Evolutionary conservation across 2,329 filamentous ascomycete genomes (phyloP).

Genomic region (Diplocarpon rosae): DNA sequence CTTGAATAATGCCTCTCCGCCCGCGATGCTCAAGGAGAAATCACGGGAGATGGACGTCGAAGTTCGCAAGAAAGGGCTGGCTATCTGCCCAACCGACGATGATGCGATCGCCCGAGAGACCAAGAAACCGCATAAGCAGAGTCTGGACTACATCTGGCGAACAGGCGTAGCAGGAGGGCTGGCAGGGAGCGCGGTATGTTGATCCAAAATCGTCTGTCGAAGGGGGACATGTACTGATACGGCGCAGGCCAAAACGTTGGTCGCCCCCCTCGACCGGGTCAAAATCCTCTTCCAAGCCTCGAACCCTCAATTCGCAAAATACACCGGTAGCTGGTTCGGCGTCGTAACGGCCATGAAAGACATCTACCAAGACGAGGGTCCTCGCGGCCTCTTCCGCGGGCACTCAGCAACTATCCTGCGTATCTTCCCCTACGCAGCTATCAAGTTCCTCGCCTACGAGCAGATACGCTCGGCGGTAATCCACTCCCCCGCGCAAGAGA

Average conservation of each 20-base stretch:
- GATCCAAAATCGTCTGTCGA: background rate
- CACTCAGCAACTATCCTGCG: constrained; percentile 89
- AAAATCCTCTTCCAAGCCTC: constrained; percentile 98
- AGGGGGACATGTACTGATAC: constrained; percentile 7
- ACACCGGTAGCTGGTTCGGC: constrained; percentile 79
- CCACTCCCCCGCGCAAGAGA: constrained; percentile 61
- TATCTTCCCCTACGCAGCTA: constrained; percentile 94
- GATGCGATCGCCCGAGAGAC: constrained; percentile 37
- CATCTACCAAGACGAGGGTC: constrained; percentile 68
- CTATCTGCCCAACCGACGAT: constrained; percentile 40
- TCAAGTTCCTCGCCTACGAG: constrained; percentile 97
- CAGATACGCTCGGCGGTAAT: constrained; percentile 81
- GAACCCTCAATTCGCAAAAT: constrained; percentile 89
- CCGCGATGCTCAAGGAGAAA: constrained; percentile 34
- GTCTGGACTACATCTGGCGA: constrained; percentile 71
- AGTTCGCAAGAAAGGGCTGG: constrained; percentile 24
- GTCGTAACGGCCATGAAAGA: constrained; percentile 72
- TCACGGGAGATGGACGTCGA: constrained; percentile 29
- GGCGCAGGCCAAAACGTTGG: constrained; percentile 78
- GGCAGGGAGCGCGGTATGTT: constrained; percentile 75
- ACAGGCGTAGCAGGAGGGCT: constrained; percentile 80
- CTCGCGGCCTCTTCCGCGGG: constrained; percentile 73
- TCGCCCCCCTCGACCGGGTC: constrained; percentile 90
- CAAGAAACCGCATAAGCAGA: constrained; percentile 51
- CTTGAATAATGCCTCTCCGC: constrained; percentile 42